Base-by-base conservation (phyloP, 2,329 filamentous ascomycete genomes). In the Blastomyces parvus region DNA sequence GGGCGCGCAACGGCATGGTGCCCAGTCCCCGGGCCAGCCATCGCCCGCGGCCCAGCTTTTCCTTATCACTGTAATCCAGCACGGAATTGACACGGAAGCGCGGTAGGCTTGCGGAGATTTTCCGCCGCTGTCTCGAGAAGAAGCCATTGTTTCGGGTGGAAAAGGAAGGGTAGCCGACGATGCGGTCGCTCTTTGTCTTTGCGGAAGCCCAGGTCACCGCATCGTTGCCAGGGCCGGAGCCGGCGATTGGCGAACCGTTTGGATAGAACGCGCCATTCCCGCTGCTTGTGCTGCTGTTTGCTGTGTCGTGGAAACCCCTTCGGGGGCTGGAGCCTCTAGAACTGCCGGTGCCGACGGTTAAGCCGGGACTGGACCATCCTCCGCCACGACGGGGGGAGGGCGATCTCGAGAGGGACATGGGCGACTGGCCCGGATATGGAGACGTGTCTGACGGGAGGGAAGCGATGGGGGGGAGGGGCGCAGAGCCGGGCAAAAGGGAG, bases 361-460 rank as follows among this genome's bases (percentile, higher is more conserved):
- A 82, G 67, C 87, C 90, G 63, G 89, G 91, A 77, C 88, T 94
- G 63, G 90, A 86, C 92, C 93, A 97, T 70, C 91, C 91, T 73
- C 90, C 91, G 70, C 89, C 88, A 66, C 86, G 88, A 66, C 86
- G 84, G 66, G 92, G 93, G 63, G 91, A 96, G 60, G 92, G 90
- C 73, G 90, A 95, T 77, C 91, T 86, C 69, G 91, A 94, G 66
- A 93, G 79, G 69, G 89, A 89, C 92, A 96, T 96, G 70, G 69
- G 67, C 66, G 79, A 77, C 68, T 76, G 71, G 69, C 78, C 81
- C 53, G 85, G 82, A 60, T 82, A 86, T 71, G 83, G 81, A 83
- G 75, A 64, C 46, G 72, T 83, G 82, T 83, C 83, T 27, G 11
- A 50, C 70, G 82, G 80, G 69, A 86, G 81, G 42, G 84, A 80